A percentile compares a stretch with the other conserved stretches of the same genome.
Evolutionary conservation across 371 early-diverging fungal species (phyloP).

Genomic region (Zychaea mexicana): DNA sequence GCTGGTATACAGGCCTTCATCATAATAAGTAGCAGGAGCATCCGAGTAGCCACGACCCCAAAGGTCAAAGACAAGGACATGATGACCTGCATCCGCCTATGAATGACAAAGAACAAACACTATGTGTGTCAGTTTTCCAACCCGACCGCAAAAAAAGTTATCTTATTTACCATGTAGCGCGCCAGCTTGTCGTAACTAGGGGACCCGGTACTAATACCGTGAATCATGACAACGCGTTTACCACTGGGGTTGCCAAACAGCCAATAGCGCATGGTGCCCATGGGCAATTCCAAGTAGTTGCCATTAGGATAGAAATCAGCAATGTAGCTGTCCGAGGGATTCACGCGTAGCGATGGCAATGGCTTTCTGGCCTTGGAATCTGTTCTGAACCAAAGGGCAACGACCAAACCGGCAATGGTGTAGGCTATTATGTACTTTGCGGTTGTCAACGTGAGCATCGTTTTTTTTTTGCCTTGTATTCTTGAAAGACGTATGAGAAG

Average conservation of each 20-base stretch:
- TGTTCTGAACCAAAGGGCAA: neutral
- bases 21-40: conserved; percentile 45
- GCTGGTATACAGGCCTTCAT: conserved; percentile 47
- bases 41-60: conserved; percentile 61
- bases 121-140: too few species aligned
- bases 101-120: conserved; percentile 6
- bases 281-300: conserved; percentile 35
- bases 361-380: conserved; percentile 11
- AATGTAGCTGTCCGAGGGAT: conserved; percentile 29
- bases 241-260: conserved; percentile 53
- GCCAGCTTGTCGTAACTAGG: conserved; percentile 32
- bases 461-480: too few species aligned
- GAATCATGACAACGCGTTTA: conserved; percentile 53
- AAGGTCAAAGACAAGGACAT: conserved; percentile 54
- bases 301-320: conserved; percentile 46
- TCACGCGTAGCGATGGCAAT: conserved; percentile 32
- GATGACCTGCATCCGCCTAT: conserved; percentile 47
- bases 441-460: neutral
- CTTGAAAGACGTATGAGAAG: neutral
- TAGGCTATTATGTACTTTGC: neutral
- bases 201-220: conserved; percentile 53
- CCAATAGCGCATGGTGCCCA: conserved; percentile 59
- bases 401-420: neutral
- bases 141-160: too few species aligned
- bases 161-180: conserved; percentile 24